phyloP scores from a whole-genome alignment of 164 flowering plant genomes.

The Vitis cinerea region DNA sequence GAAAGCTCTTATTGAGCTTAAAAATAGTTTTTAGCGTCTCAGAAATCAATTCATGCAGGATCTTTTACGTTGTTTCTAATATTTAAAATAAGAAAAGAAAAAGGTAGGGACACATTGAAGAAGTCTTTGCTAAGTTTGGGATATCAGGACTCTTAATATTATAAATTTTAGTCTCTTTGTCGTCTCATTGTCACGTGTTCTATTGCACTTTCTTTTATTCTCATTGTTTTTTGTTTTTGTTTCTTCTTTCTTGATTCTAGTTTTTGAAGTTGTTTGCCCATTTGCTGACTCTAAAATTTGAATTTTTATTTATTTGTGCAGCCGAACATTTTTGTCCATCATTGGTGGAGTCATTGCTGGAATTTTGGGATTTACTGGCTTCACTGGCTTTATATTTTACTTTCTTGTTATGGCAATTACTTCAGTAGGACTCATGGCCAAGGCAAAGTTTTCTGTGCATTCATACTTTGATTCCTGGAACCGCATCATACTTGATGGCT shows the following conservation, averaged over 20 bases:
- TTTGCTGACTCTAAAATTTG: neutral
- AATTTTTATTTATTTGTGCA: slow-evolving; percentile 31
- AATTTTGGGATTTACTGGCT: slow-evolving; percentile 80
- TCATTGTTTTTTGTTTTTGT: neutral
- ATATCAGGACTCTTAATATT: no score
- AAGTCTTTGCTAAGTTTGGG: no score
- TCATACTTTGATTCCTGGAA: slow-evolving; percentile 90
- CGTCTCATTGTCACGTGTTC: no score
- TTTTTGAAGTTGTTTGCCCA: neutral
- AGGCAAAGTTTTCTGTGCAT: slow-evolving; percentile 71
- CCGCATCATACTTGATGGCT: slow-evolving; percentile 72
- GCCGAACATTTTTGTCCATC: slow-evolving; percentile 97
- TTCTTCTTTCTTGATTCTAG: neutral
- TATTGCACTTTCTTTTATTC: no score
- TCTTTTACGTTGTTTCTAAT: no score
- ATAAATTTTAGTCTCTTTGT: no score
- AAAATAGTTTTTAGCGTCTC: no score
- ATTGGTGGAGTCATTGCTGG: slow-evolving; percentile 97
- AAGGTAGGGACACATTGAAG: no score
- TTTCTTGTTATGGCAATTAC: slow-evolving; percentile 84
- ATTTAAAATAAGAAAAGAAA: no score
- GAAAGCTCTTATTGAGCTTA: no score
- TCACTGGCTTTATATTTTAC: slow-evolving; percentile 81
- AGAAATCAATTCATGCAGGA: no score
- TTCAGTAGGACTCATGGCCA: slow-evolving; percentile 74